Base-by-base conservation (phyloP, 805 yeast species). In the Candida nemodendra region DNA sequence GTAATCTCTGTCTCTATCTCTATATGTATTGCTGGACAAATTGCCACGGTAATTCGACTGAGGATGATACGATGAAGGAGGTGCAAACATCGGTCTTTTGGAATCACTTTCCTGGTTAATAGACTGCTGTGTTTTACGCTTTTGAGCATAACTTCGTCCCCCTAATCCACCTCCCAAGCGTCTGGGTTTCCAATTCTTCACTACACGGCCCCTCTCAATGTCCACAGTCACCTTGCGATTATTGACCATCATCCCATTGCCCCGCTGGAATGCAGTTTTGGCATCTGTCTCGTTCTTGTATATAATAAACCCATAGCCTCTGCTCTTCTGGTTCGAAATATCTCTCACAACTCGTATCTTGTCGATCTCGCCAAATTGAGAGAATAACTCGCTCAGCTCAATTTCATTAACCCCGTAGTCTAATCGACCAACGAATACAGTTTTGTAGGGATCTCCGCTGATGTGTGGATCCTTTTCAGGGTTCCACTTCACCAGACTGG, bases 141-240 rank as follows among this genome's bases (percentile, higher is more conserved):
- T 36, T 19, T 37, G 39, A 4, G 34, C 42, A 21, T 42, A 38
- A 13, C 34, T 32, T 36, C 63, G 45, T 1, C 96, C 96, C 4
- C 97, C 97, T n/a, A 85, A 61, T 0, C 97, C 97, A 4, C 97
- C 97, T 1, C 96, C 96, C 2, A 91, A 66, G 41, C 91, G 59
- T 50, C 84, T 57, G 0, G 95, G 93, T 38, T 70, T 72, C 84
- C 90, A 85, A 47, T 71, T 74, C 38, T 81, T 73, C 12, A 75
- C 72, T 1, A 78, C 59, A 31, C 93, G 63, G 2, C 88, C 84
- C 41, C 91, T 59, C 54, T 84, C 93, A 32, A 77, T 72, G 53
- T 85, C 95, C 1, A 81, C 84, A n/a, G 83, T 61, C 6, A 81
- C 69, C 4, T 70, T 64, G 31, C 89, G 64, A 6, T 72, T 76